Evolutionary conservation across 192 early-diverging fungal genomes (phyloP).

Genomic region (Polychytrium aggregatum): DNA sequence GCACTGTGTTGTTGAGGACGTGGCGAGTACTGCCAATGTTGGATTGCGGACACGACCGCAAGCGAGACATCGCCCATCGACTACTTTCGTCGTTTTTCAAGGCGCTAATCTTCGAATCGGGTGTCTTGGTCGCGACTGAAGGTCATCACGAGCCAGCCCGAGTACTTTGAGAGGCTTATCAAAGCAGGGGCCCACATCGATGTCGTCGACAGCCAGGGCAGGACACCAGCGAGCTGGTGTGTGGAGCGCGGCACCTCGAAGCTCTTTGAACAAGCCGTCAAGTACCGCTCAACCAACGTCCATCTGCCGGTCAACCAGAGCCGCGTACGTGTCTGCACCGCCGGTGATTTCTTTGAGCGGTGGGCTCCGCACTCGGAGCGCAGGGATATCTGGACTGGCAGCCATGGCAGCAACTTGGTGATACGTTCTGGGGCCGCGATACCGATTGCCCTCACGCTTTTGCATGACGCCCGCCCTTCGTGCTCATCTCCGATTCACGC

Average conservation of each 20-base stretch:
- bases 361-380: too few species aligned
- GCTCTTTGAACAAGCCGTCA: too few species aligned
- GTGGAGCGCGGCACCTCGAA: constrained; percentile 41
- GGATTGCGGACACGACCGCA: background rate
- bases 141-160: constrained; percentile 35
- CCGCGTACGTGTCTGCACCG: too few species aligned
- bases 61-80: background rate
- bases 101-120: background rate
- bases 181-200: constrained; percentile 58
- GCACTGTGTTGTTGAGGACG: constrained; percentile 2
- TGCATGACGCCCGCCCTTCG: too few species aligned
- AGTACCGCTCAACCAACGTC: too few species aligned
- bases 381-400: too few species aligned
- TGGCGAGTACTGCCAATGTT: background rate
- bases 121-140: constrained; percentile 1
- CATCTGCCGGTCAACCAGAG: too few species aligned
- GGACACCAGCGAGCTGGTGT: constrained; percentile 78
- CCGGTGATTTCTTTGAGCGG: too few species aligned
- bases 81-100: background rate
- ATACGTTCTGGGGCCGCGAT: too few species aligned
- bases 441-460: too few species aligned
- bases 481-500: too few species aligned
- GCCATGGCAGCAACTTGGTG: too few species aligned
- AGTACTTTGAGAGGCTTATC: constrained; percentile 51
- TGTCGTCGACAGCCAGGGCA: constrained; percentile 59